Evolutionary conservation across 2,329 filamentous ascomycete genomes (phyloP).

Genomic region (Ploettnerulaceae sp.): DNA sequence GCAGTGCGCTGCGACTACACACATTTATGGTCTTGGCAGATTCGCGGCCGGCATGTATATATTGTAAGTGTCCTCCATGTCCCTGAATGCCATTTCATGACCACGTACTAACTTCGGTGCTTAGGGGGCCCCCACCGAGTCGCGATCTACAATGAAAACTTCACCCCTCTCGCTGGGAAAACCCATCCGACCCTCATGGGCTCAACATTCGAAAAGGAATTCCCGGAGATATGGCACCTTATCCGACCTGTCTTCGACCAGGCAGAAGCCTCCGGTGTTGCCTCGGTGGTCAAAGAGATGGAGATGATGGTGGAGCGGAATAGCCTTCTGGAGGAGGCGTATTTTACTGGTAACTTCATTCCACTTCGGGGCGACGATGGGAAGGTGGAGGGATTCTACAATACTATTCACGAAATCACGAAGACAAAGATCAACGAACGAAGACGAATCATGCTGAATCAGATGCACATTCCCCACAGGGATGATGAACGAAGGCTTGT

Average conservation of each 20-base stretch:
- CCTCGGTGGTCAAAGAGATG: conserved; percentile 23
- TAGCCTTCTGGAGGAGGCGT: conserved; percentile 26
- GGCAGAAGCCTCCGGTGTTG: conserved; percentile 22
- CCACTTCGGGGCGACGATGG: conserved; percentile 26
- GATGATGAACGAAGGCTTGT: conserved; percentile 13
- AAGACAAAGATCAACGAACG: conserved; percentile 23
- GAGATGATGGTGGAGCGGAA: conserved; percentile 25
- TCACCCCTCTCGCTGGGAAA: conserved; percentile 24
- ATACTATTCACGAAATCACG: conserved; percentile 26
- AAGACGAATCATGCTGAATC: conserved; percentile 24
- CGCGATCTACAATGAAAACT: conserved; percentile 29
- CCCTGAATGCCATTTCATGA: neutral
- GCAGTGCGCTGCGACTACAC: conserved; percentile 21
- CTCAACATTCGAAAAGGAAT: conserved; percentile 15
- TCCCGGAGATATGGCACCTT: conserved; percentile 21
- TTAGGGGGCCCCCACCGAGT: conserved; percentile 25
- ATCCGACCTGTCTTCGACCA: conserved; percentile 19
- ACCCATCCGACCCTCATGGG: conserved; percentile 27
- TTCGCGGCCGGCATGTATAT: conserved; percentile 22
- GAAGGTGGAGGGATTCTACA: conserved; percentile 26
- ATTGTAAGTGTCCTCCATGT: conserved; percentile 17
- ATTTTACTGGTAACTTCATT: conserved; percentile 30
- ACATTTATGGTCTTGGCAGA: conserved; percentile 25
- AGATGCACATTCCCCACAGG: conserved; percentile 15
- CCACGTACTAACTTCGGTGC: neutral